Evolutionary conservation across 2,329 filamentous ascomycete genomes (phyloP).

Genomic region (Sarocladium strictum): DNA sequence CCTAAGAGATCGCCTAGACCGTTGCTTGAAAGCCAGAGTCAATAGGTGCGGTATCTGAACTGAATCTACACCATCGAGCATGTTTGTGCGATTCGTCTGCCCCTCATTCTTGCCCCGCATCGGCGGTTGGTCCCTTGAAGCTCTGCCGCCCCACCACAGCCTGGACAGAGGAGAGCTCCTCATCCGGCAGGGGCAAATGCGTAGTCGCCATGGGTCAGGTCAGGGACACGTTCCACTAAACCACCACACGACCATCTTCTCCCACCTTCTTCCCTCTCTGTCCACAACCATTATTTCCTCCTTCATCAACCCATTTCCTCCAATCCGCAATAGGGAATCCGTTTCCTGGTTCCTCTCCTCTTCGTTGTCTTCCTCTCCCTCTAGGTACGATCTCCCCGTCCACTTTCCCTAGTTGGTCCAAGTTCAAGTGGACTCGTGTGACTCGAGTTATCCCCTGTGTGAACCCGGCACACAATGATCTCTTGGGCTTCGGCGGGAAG

Average conservation of each 20-base stretch:
- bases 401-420: background rate
- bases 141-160: constrained; percentile 5
- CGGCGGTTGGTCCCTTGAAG: constrained; percentile 6
- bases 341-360: background rate
- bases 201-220: background rate
- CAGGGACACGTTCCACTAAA: constrained; percentile 8
- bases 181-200: background rate
- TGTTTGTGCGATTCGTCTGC: background rate
- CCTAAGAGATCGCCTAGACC: no score
- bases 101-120: constrained; percentile 6
- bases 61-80: no score
- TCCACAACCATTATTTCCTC: background rate
- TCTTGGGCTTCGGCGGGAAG: background rate
- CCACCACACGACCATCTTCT: constrained; percentile 5
- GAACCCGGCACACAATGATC: background rate
- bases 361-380: background rate
- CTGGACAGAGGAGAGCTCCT: background rate
- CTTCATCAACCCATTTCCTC: background rate
- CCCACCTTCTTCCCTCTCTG: background rate
- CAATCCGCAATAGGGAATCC: background rate
- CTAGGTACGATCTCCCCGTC: background rate
- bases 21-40: no score
- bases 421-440: background rate
- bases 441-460: background rate
- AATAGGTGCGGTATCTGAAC: no score